phyloP scores from a whole-genome alignment of 2,329 filamentous ascomycete genomes.

The Microascus cirrosus region DNA sequence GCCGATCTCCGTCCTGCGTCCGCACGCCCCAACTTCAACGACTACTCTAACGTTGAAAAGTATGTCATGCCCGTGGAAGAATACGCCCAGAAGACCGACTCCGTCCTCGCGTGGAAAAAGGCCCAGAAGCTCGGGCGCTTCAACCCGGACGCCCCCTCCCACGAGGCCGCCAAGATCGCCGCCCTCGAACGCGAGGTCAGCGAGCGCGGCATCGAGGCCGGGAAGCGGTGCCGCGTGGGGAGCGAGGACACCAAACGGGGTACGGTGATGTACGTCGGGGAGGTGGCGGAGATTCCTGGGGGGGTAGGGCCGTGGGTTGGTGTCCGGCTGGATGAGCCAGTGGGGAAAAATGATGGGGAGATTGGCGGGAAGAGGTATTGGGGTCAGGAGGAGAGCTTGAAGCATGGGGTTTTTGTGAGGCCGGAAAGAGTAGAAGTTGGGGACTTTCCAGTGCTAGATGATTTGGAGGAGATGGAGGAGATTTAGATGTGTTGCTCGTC shows the following conservation, averaged over 20 bases:
- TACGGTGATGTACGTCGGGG: conserved; percentile 59
- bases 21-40: conserved; percentile 68
- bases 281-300: conserved; percentile 62
- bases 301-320: conserved; percentile 58
- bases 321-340: conserved; percentile 65
- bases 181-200: conserved; percentile 60
- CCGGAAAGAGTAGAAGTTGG: conserved; percentile 69
- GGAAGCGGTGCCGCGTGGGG: conserved; percentile 53
- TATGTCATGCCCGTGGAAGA: conserved; percentile 78
- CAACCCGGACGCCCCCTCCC: conserved; percentile 68
- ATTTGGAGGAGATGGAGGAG: conserved; percentile 70
- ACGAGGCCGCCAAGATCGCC: conserved; percentile 61
- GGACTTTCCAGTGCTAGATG: conserved; percentile 58
- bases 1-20: conserved; percentile 67
- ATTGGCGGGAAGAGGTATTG: conserved; percentile 60
- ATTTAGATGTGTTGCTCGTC: conserved; percentile 29
- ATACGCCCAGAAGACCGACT: conserved; percentile 79
- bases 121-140: conserved; percentile 92
- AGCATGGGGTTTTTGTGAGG: conserved; percentile 68
- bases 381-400: conserved; percentile 48
- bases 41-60: conserved; percentile 73
- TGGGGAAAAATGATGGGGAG: conserved; percentile 73
- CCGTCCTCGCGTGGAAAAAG: conserved; percentile 92
- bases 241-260: conserved; percentile 60
- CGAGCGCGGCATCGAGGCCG: conserved; percentile 53